Conservation (phyloP, 305 asterid species). For the Andrographis paniculata region DNA sequence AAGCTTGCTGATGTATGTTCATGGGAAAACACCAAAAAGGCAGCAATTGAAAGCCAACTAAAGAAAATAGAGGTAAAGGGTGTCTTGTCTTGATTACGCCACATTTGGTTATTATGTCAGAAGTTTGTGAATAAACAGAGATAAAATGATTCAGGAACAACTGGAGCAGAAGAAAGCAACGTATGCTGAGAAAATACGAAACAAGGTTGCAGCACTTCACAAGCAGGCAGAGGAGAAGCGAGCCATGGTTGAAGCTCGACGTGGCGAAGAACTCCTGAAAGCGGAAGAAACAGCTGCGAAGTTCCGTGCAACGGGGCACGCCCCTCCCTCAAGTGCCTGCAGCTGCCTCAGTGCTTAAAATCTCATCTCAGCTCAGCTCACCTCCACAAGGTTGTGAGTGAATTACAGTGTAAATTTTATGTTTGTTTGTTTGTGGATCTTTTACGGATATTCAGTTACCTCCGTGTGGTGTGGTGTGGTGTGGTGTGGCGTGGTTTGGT, state of each 20-base stretch:
- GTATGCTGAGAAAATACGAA: slow-evolving; percentile 52
- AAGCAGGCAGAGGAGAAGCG: slow-evolving; percentile 72
- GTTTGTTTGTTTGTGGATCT: not conserved
- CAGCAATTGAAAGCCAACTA: slow-evolving; percentile 53
- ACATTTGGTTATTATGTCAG: no score
- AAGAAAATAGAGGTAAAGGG: slow-evolving; percentile 48
- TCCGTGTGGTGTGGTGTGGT: no score
- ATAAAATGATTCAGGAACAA: slow-evolving; percentile 61
- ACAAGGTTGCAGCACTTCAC: slow-evolving; percentile 58
- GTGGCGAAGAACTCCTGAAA: slow-evolving; percentile 53
- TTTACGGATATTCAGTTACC: no score
- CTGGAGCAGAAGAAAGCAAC: slow-evolving; percentile 74
- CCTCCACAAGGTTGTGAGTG: not conserved
- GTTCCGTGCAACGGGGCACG: slow-evolving; percentile 49
- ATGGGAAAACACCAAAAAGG: slow-evolving; percentile 81
- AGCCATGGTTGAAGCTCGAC: slow-evolving; percentile 44
- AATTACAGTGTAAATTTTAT: not conserved
- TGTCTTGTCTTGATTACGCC: not conserved
- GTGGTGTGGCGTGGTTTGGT: no score
- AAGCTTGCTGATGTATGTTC: slow-evolving; percentile 48
- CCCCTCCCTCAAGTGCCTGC: slow-evolving; percentile 34
- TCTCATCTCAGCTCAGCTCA: no score
- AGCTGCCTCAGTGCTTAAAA: slow-evolving; percentile 50
- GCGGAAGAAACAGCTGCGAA: slow-evolving; percentile 61
- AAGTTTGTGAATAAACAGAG: no score